These are phyloP conservation scores for Solanum sejunctum DNA, from an alignment of 257 asterid genomes.

Conservation along the genomic window DNA sequence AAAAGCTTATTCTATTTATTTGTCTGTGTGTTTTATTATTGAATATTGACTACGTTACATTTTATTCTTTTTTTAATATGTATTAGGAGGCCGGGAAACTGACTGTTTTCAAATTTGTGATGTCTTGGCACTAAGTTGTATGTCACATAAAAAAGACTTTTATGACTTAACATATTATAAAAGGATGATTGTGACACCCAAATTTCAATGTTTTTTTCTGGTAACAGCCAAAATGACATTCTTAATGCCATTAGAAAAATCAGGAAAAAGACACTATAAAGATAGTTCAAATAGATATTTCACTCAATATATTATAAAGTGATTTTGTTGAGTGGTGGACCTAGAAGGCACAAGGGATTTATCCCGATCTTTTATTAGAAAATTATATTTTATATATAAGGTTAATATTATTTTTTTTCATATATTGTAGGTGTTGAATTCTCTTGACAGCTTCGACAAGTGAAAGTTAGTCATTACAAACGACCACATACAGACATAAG, in stretches of 20 bases:
- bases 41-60: not conserved
- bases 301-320: not conserved
- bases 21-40: not conserved
- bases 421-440: not conserved
- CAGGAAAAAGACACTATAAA: not conserved
- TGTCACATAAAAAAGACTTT: not conserved
- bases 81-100: not conserved
- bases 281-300: not conserved
- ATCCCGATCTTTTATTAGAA: not conserved
- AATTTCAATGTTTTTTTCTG: not conserved
- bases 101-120: not conserved
- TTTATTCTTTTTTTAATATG: not conserved
- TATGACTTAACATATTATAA: not conserved
- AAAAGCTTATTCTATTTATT: not conserved
- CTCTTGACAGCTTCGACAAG: no score
- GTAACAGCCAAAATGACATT: not conserved
- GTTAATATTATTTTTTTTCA: not conserved
- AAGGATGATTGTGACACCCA: not conserved
- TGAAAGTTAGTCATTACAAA: not conserved
- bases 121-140: not conserved
- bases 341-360: not conserved
- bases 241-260: not conserved
- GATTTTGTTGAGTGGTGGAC: not conserved
- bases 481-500: not conserved
- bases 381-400: no score